Evolutionary conservation across 1,139 yeast genomes (phyloP), one percentile per base, ranked within the genome.

Genomic region (Yamadazyma atlantica): DNA sequence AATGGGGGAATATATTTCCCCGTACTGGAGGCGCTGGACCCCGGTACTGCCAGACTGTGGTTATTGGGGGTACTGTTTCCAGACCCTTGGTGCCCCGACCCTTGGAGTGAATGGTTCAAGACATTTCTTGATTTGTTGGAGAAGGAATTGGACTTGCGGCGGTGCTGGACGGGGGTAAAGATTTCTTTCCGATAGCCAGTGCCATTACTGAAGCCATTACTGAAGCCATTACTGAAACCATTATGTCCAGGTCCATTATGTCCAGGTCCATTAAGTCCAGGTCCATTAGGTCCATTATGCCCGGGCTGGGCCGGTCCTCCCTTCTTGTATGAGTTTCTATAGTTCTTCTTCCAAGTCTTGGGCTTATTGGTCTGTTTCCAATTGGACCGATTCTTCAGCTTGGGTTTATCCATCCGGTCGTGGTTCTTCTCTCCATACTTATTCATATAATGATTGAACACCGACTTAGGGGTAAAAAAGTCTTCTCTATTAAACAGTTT

Each of bases 401-500:
- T 44, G 40, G 45, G 40, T 38, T 48, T 40, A 12, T 29, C 32
- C 34, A 45, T 39, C 12, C 44, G 46, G 23, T 44, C 30, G 4
- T 10, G 38, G 3, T 30, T 37, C 19, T 39, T 51, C 46, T 69
- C 80, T 28, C 80, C 78, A 45, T 80, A 80, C 48, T 82, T 83
- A 49, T 79, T 87, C 83, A 83, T 75, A 53, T 82, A 83, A 49
- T 80, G 83, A 45, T 77, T 78, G 49, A 80, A 77, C 4, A 80
- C 84, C 18, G 89, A 80, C 42, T 83, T 85, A 2, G 94, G 94
- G 2, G 94, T 84, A 54, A 83, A 84, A 49, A 74, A 82, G 53
- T 84, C 90, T 48, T 80, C 84, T 42, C 90, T 70, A 49, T 76
- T 78, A 53, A 78, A 82, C 29, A 57, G 60, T 34, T 47, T 54